Conservation (phyloP, 495 filamentous ascomycete genomes). For the Staphylotrichum tortipilum region DNA sequence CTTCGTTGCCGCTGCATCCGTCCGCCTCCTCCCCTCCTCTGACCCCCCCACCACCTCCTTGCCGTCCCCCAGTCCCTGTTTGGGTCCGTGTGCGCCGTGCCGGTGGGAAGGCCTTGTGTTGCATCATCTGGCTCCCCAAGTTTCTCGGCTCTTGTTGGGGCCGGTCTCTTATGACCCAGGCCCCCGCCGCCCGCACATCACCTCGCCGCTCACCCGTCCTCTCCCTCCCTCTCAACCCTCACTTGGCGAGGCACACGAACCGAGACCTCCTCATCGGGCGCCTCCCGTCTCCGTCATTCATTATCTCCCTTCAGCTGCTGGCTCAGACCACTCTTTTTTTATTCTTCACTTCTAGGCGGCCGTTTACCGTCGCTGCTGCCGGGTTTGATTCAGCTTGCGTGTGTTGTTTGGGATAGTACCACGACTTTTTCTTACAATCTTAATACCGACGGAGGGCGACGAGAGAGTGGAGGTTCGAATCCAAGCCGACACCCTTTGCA, state of each 20-base stretch:
- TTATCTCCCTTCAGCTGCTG: conserved; percentile 44
- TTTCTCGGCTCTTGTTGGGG: conserved; percentile 14
- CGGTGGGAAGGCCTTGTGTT: conserved; percentile 2
- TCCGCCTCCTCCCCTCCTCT: no score
- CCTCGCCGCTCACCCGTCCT: conserved; percentile 11
- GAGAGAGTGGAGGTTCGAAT: not conserved
- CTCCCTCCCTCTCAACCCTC: conserved; percentile 14
- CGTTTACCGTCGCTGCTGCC: not conserved
- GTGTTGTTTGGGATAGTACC: conserved; percentile 9
- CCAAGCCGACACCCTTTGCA: conserved; percentile 1
- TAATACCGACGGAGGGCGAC: conserved; percentile 5
- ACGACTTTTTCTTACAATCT: conserved; percentile 7
- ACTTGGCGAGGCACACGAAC: conserved; percentile 26
- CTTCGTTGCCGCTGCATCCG: conserved; percentile 8
- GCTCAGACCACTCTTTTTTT: conserved; percentile 50
- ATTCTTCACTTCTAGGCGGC: conserved; percentile 22
- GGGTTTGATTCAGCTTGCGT: not conserved
- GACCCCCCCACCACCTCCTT: not conserved
- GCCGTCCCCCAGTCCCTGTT: conserved; percentile 1
- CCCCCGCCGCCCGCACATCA: conserved; percentile 35
- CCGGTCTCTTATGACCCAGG: conserved; percentile 34
- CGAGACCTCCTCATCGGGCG: conserved; percentile 25
- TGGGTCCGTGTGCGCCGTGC: conserved; percentile 3
- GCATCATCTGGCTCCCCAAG: conserved; percentile 6
- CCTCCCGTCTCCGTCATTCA: conserved; percentile 34